phyloP scores from a whole-genome alignment of 2,329 filamentous ascomycete species.

The Lasiodiplodia theobromae region DNA sequence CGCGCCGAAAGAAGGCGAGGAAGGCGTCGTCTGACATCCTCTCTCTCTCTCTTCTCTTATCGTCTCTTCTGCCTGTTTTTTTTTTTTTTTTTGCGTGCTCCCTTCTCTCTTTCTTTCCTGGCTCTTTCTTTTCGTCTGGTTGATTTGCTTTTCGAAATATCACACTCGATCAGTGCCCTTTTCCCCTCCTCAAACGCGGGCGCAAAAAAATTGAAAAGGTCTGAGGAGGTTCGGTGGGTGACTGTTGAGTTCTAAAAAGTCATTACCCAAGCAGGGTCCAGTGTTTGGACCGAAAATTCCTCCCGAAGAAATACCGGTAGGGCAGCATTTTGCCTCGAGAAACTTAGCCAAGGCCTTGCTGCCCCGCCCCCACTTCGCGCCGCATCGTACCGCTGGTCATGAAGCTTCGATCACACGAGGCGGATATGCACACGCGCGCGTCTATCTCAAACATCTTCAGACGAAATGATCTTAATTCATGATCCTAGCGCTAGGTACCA shows the following conservation, averaged over 20 bases:
- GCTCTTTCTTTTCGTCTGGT: neutral
- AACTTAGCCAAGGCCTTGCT: neutral
- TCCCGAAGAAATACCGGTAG: slow-evolving; percentile 19
- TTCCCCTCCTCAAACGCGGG: neutral
- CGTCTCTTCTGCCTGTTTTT: neutral
- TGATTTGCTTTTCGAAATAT: neutral
- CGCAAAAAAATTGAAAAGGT: neutral
- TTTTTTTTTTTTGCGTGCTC: too few species aligned
- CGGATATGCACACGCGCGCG: neutral
- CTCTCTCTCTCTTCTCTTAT: too few species aligned
- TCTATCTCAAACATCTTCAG: neutral
- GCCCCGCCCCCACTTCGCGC: slow-evolving; percentile 16
- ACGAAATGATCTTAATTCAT: neutral
- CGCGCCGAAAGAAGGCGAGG: slow-evolving; percentile 49
- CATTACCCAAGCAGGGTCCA: neutral
- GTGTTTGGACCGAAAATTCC: slow-evolving; percentile 18
- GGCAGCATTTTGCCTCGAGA: slow-evolving; percentile 13
- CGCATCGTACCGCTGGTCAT: neutral
- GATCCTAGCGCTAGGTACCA: neutral
- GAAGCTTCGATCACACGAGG: slow-evolving; percentile 10
- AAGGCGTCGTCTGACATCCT: slow-evolving; percentile 55
- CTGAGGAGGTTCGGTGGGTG: neutral
- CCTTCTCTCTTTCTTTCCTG: too few species aligned
- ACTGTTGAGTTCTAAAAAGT: neutral
- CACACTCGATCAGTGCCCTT: neutral